A percentile compares a stretch with the other conserved stretches of the same genome.
These are phyloP conservation scores for Peronospora farinosa DNA, from an alignment of 352 stramenopile genomes.

Conservation along the genomic window DNA sequence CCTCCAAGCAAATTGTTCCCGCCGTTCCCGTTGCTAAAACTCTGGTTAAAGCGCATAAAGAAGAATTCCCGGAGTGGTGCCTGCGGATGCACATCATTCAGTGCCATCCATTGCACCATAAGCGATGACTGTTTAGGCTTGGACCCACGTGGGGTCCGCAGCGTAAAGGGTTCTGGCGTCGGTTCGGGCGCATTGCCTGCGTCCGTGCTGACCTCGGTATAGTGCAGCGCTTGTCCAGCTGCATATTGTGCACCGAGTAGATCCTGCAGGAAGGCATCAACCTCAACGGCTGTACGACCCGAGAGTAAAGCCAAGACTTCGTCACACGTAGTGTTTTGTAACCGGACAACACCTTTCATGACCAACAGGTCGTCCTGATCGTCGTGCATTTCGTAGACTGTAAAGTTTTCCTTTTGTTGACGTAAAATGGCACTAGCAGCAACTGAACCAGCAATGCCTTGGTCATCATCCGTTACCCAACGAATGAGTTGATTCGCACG, in stretches of 20 bases:
- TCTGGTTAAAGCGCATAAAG: slow-evolving; percentile 76
- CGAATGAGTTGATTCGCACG: slow-evolving; percentile 59
- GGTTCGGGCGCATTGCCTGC: slow-evolving; percentile 24
- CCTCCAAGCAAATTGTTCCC: slow-evolving; percentile 23
- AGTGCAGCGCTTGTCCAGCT: slow-evolving; percentile 51
- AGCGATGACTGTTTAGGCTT: slow-evolving; percentile 25
- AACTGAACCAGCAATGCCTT: slow-evolving; percentile 27
- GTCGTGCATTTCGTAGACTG: slow-evolving; percentile 65
- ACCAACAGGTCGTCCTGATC: slow-evolving; percentile 44
- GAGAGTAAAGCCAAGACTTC: slow-evolving; percentile 64
- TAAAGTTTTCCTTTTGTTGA: slow-evolving; percentile 75
- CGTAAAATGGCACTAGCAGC: slow-evolving; percentile 38
- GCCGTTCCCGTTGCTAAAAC: slow-evolving; percentile 36
- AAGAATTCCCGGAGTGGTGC: slow-evolving; percentile 67
- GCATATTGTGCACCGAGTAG: slow-evolving; percentile 51
- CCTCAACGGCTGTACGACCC: slow-evolving; percentile 35
- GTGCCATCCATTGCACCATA: slow-evolving; percentile 63
- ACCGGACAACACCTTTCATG: slow-evolving; percentile 62
- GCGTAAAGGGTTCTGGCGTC: slow-evolving; percentile 17
- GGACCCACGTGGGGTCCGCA: slow-evolving; percentile 22
- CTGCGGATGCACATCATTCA: slow-evolving; percentile 52
- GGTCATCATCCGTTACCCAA: slow-evolving; percentile 59
- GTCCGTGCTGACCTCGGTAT: slow-evolving; percentile 34
- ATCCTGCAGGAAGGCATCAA: slow-evolving; percentile 49
- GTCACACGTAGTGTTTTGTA: slow-evolving; percentile 63